Percentiles rank a stretch among this genome's conserved stretches.
Evolutionary conservation across 495 filamentous ascomycete species (phyloP).

Genomic region (Barbatosphaeria neglecta): DNA sequence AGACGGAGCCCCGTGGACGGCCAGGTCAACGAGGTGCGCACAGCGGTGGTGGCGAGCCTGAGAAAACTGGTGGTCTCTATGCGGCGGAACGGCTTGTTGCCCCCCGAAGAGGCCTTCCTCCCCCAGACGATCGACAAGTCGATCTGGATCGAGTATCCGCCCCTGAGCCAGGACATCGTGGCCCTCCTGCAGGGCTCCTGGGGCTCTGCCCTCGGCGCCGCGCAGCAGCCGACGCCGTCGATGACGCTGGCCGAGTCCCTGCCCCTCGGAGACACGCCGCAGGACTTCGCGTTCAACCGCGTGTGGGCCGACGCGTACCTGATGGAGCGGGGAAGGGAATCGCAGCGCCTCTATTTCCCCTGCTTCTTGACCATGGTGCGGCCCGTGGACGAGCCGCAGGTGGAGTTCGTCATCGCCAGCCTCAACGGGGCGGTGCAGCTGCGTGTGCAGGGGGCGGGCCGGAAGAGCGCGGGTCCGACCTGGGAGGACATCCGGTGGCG

Average conservation of each 20-base stretch:
- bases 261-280: constrained; percentile 57
- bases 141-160: constrained; percentile 66
- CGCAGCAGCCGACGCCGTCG: constrained; percentile 15
- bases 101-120: constrained; percentile 49
- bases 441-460: constrained; percentile 48
- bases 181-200: constrained; percentile 51
- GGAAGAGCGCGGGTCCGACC: constrained; percentile 49
- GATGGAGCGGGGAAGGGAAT: constrained; percentile 54
- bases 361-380: constrained; percentile 64
- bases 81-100: constrained; percentile 65
- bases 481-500: constrained; percentile 79
- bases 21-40: constrained; percentile 39
- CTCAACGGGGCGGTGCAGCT: constrained; percentile 67
- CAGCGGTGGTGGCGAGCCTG: constrained; percentile 48
- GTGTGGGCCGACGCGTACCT: constrained; percentile 60
- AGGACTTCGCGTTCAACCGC: constrained; percentile 61
- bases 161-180: constrained; percentile 53
- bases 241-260: constrained; percentile 53
- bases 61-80: constrained; percentile 68
- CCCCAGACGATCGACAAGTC: constrained; percentile 57
- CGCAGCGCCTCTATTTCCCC: constrained; percentile 51
- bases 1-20: constrained; percentile 19
- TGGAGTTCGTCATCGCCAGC: constrained; percentile 59
- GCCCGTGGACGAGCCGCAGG: constrained; percentile 50
- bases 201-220: constrained; percentile 31